phyloP scores from a whole-genome alignment of 345 rosid species.

The Pelargonium nanum region DNA sequence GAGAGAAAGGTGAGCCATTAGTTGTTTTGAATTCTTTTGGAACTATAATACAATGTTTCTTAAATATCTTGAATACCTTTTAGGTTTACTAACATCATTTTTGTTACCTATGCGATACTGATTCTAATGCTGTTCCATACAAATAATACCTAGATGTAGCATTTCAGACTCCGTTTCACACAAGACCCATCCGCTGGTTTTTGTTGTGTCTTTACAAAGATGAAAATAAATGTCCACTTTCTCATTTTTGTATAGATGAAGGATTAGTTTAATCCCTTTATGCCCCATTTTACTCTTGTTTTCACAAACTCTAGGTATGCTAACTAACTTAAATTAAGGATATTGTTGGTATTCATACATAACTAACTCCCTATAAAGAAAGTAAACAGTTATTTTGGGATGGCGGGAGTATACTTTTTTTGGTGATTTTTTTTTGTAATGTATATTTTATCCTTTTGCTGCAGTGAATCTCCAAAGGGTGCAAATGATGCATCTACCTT shows the following conservation, averaged over 20 bases:
- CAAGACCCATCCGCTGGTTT: background rate
- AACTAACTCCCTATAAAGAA: too few relatives aligned
- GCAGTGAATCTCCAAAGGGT: slow-evolving; percentile 96
- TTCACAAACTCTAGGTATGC: too few relatives aligned
- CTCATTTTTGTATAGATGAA: too few relatives aligned
- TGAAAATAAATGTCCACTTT: background rate
- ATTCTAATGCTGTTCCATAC: background rate
- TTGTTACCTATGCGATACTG: background rate
- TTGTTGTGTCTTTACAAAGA: background rate
- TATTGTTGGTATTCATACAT: too few relatives aligned
- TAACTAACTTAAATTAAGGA: too few relatives aligned
- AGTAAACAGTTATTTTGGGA: background rate
- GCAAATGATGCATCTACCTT: slow-evolving; percentile 96
- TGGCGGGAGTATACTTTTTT: too few relatives aligned
- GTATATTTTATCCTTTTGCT: slow-evolving; percentile 10
- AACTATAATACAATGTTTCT: background rate
- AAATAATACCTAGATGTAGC: background rate
- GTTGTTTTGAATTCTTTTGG: background rate
- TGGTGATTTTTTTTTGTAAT: background rate
- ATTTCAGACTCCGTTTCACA: background rate
- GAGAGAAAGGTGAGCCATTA: slow-evolving; percentile 62
- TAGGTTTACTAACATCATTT: background rate
- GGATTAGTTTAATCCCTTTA: too few relatives aligned
- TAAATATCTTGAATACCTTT: background rate
- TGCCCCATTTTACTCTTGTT: too few relatives aligned